phyloP scores from a whole-genome alignment of 2,329 filamentous ascomycete genomes.

The Aspergillus sp. region DNA sequence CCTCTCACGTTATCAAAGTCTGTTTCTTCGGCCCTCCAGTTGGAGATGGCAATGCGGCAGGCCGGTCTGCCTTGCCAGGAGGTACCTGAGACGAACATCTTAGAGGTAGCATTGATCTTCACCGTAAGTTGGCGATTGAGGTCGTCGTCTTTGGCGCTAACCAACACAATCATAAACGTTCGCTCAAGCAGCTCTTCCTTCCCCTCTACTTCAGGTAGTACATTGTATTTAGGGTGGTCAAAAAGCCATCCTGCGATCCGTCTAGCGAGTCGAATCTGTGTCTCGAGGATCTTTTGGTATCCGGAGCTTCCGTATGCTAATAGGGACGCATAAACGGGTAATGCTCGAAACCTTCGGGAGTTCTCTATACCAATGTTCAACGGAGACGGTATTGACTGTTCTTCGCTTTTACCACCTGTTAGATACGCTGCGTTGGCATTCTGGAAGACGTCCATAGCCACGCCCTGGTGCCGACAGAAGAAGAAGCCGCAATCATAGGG shows the following conservation, averaged over 20 bases:
- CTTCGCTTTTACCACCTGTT: conserved; percentile 39
- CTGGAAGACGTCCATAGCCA: conserved; percentile 69
- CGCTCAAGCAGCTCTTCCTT: conserved; percentile 53
- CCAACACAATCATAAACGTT: conserved; percentile 74
- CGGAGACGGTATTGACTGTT: conserved; percentile 69
- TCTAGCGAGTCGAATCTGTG: conserved; percentile 74
- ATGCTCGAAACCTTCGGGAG: conserved; percentile 83
- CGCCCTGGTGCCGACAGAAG: conserved; percentile 67
- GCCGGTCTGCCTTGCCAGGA: conserved; percentile 75
- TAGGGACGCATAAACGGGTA: conserved; percentile 86
- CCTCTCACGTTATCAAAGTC: conserved; percentile 69
- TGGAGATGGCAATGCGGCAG: conserved; percentile 82
- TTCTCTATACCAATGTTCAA: conserved; percentile 89
- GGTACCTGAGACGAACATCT: conserved; percentile 83
- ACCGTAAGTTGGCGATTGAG: conserved; percentile 71
- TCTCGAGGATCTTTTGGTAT: conserved; percentile 69
- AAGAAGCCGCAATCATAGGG: conserved; percentile 95
- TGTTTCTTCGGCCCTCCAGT: conserved; percentile 73
- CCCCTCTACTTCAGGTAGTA: conserved; percentile 58
- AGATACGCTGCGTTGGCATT: conserved; percentile 90
- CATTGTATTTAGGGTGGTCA: conserved; percentile 65
- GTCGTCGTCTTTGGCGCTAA: conserved; percentile 68
- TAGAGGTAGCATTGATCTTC: conserved; percentile 72
- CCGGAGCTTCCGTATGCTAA: conserved; percentile 73
- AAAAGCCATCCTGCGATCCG: conserved; percentile 67